A percentile compares a stretch with the other conserved stretches of the same genome.
These are phyloP conservation scores for Aspergillus conjunctus DNA, from an alignment of 495 filamentous ascomycete species.

Conservation along the genomic window DNA sequence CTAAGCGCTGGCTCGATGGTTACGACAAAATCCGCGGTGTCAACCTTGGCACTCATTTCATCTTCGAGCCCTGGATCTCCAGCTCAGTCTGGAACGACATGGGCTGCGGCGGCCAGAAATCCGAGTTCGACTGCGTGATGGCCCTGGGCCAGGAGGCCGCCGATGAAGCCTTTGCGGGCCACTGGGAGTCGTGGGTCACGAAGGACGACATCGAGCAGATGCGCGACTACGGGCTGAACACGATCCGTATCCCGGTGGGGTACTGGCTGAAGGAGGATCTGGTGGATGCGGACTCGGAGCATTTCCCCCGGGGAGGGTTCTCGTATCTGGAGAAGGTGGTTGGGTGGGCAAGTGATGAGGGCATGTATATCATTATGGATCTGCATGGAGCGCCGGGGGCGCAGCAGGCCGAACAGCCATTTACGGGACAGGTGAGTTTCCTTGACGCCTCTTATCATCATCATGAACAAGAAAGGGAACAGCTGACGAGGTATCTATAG, in stretches of 20 bases:
- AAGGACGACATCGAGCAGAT: constrained; percentile 58
- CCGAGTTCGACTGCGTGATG: constrained; percentile 61
- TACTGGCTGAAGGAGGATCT: constrained; percentile 65
- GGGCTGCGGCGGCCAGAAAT: constrained; percentile 53
- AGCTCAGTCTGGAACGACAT: constrained; percentile 51
- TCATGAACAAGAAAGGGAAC: neutral
- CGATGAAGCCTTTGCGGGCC: constrained; percentile 54
- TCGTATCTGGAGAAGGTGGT: constrained; percentile 56
- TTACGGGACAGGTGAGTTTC: constrained; percentile 52
- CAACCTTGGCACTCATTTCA: constrained; percentile 61
- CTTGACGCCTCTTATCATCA: neutral
- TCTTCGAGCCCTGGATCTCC: constrained; percentile 64
- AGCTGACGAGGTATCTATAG: neutral
- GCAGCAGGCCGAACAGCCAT: constrained; percentile 52
- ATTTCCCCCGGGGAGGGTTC: constrained; percentile 60
- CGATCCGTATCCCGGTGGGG: constrained; percentile 63
- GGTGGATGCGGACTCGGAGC: constrained; percentile 53
- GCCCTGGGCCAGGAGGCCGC: constrained; percentile 55
- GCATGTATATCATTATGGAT: constrained; percentile 65
- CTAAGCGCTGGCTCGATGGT: constrained; percentile 1
- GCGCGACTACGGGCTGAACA: constrained; percentile 57
- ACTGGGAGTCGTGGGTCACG: constrained; percentile 63
- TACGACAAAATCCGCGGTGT: constrained; percentile 60
- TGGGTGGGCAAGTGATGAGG: constrained; percentile 55
- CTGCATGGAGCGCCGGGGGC: constrained; percentile 65